phyloP scores from a whole-genome alignment of 1,139 yeast species.

The Scheffersomyces stambukii region DNA sequence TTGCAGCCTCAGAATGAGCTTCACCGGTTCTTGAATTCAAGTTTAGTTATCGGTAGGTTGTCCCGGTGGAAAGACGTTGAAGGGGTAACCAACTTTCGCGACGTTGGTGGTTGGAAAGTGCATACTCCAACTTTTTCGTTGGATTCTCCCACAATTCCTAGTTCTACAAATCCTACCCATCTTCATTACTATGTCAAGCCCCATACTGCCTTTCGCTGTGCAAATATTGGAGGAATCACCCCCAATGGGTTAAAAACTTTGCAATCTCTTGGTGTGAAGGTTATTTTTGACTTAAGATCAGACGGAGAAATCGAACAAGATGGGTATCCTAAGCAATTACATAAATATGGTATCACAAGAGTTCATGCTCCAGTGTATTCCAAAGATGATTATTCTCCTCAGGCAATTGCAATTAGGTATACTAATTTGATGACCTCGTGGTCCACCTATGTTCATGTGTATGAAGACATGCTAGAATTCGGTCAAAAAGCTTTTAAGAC shows the following conservation, averaged over 20 bases:
- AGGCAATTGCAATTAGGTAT: constrained; percentile 56
- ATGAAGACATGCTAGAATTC: constrained; percentile 50
- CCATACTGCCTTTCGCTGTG: constrained; percentile 59
- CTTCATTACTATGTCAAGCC: constrained; percentile 45
- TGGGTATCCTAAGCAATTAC: constrained; percentile 38
- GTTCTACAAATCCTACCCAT: constrained; percentile 2
- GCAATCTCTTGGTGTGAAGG: constrained; percentile 44
- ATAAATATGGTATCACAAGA: constrained; percentile 44
- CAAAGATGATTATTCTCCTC: constrained; percentile 60
- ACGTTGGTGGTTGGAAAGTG: constrained; percentile 72
- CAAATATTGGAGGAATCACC: constrained; percentile 52
- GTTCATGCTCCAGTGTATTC: constrained; percentile 59
- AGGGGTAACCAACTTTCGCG: constrained; percentile 73
- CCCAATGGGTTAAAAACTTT: constrained; percentile 39
- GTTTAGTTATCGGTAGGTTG: constrained; percentile 32
- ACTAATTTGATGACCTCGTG: constrained; percentile 55
- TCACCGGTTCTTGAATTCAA: constrained; percentile 43
- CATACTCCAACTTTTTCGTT: constrained; percentile 23
- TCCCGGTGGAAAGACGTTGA: constrained; percentile 61
- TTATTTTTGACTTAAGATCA: constrained; percentile 69
- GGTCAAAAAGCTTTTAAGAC: constrained; percentile 45
- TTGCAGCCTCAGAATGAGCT: constrained; percentile 48
- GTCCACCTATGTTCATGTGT: constrained; percentile 62
- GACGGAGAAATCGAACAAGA: constrained; percentile 51
- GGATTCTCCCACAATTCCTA: constrained; percentile 2